Evolutionary conservation across 2,329 filamentous ascomycete species (phyloP), one percentile per base, ranked within the genome.

Genomic region (Arthrocladium fulminans): DNA sequence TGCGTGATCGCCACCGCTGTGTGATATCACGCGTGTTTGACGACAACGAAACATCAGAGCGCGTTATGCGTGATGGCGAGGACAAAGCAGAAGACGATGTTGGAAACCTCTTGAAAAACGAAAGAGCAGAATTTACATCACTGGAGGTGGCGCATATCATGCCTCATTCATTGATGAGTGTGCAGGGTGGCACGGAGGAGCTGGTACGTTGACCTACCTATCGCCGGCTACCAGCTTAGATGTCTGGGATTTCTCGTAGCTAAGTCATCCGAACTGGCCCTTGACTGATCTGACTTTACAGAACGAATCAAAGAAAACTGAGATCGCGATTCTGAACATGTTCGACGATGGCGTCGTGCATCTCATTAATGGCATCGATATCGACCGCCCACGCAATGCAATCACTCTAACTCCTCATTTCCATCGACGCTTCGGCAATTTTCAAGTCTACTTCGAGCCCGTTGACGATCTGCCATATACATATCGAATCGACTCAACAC

Each of bases 241-340:
- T n/a, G n/a, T n/a, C n/a, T n/a, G n/a, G n/a, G n/a, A n/a, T n/a
- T n/a, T n/a, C n/a, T n/a, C n/a, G n/a, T n/a, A n/a, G n/a, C n/a
- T n/a, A 32, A n/a, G 9, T n/a, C 9, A 32, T 32, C 29, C n/a
- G 29, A 19, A 10, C 10, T 19, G 35, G 17, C 8, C 35, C 8
- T 10, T 19, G 9, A 19, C 35, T 47, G 17, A 38, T 19, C 35
- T 17, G 19, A 38, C 8, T 15, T 19, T 42, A 19, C 45, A 60
- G 58, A 47, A 47, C 17, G 51, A 54, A 24, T 59, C 59, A n/a
- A 64, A 65, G 51, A 49, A 63, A 58, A 58, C 61, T 0, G 63
- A 65, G 6, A 56, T 71, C 8, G 54, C 57, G 15, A 63, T 71
- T 32, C 61, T 70, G 1, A 66, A 70, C 23, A 71, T 71, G 66